Percentiles rank a stretch among this genome's conserved stretches.
These are phyloP conservation scores for Talaromyces sp. DNA, from an alignment of 2,329 filamentous ascomycete genomes.

Conservation along the genomic window DNA sequence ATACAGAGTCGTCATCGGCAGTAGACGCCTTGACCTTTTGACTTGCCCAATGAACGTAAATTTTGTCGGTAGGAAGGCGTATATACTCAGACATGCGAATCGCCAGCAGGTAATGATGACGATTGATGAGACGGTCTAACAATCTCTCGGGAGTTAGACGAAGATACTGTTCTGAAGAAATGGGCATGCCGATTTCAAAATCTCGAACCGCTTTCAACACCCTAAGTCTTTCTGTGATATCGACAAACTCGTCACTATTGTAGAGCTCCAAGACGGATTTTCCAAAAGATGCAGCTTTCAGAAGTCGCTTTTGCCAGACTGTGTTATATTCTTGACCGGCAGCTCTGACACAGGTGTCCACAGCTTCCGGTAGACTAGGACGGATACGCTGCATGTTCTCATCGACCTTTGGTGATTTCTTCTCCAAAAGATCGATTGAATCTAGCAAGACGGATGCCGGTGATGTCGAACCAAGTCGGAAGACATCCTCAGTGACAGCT, in stretches of 20 bases:
- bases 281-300: constrained; percentile 96
- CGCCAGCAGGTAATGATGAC: constrained; percentile 86
- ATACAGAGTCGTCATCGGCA: constrained; percentile 85
- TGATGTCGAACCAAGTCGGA: constrained; percentile 81
- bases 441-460: constrained; percentile 90
- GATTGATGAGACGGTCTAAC: constrained; percentile 79
- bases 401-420: constrained; percentile 93
- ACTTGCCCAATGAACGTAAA: constrained; percentile 96
- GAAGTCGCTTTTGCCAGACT: constrained; percentile 89
- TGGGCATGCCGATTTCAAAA: constrained; percentile 82
- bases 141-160: constrained; percentile 84
- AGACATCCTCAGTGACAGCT: constrained; percentile 81
- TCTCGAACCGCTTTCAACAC: constrained; percentile 90
- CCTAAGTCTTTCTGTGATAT: constrained; percentile 91
- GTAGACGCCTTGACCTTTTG: constrained; percentile 84
- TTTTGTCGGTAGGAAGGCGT: constrained; percentile 77
- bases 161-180: constrained; percentile 92
- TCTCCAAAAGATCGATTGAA: constrained; percentile 84
- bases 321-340: constrained; percentile 87
- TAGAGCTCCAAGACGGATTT: constrained; percentile 97
- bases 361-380: constrained; percentile 81
- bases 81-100: constrained; percentile 85
- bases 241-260: constrained; percentile 97
- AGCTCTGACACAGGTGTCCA: constrained; percentile 89
- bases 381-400: constrained; percentile 96